Evolutionary conservation across 2,329 filamentous ascomycete genomes (phyloP), one percentile per base, ranked within the genome.

Genomic region (Pezicula neosporulosa): DNA sequence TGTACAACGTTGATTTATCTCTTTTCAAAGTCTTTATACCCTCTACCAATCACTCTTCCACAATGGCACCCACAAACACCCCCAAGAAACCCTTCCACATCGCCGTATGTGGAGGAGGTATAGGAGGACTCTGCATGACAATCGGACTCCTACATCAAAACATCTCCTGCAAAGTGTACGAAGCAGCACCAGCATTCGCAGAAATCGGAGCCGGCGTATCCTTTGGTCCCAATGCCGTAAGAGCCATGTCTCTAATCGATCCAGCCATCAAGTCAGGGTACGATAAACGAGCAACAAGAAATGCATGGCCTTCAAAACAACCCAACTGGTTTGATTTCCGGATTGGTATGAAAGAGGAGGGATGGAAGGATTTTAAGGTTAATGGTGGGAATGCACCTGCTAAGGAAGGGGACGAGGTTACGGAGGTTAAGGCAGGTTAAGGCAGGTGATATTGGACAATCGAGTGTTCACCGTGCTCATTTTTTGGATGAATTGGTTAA

Each of bases 141-240:
- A 66, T 67, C 35, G 64, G 63, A 3, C 60, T 67, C 30, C 53
- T 64, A 1, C 60, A 57, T 41, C 57, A 63, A 30, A 58, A 61
- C 15, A 57, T 66, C n/a, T 55, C 62, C 18, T 58, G 53, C 47
- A 66, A 52, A 35, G 47, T 67, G 18, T 67, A 66, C 36, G 64
- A 67, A 51, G 50, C 59, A 2, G 63, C 64, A 0, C 48, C 59
- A 13, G 60, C 57, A n/a, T 67, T 67, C 49, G 59, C 59, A 18
- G 63, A 66, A 51, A 63, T 65, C 16, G 65, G 65, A 10, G 65
- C 65, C 5, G 65, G 64, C 3, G 57, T 67, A 12, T 59, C 61
- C 3, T 65, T 67, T 33, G 63, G 63, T 9, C 61, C 62, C 28
- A 67, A 67, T 51, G 52, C 64, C 3, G 30, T 65, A 1, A 49